Evolutionary conservation across 805 yeast species (phyloP).

Genomic region (Candida easanensis): DNA sequence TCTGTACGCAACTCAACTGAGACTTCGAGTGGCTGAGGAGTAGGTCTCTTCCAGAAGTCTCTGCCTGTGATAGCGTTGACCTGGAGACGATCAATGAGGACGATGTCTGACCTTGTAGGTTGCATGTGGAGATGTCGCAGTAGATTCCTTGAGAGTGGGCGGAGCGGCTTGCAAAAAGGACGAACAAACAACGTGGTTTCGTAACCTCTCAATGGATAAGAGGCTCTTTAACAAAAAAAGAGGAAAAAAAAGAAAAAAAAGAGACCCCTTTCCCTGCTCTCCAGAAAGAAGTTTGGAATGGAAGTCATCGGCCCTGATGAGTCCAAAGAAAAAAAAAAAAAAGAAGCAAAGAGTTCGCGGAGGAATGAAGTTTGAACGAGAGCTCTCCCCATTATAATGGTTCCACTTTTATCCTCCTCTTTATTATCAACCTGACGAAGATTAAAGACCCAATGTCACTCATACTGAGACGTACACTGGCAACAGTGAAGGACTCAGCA

Average conservation of each 20-base stretch:
- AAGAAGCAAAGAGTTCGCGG: too few relatives aligned
- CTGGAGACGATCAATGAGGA: slow-evolving; percentile 42
- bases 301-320: too few relatives aligned
- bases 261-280: too few relatives aligned
- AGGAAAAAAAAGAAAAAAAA: too few relatives aligned
- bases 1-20: slow-evolving; percentile 62
- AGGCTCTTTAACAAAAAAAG: too few relatives aligned
- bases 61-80: slow-evolving; percentile 65
- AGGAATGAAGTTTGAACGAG: too few relatives aligned
- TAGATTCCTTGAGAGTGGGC: not conserved
- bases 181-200: not conserved
- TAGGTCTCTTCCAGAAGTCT: slow-evolving; percentile 71
- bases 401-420: too few relatives aligned
- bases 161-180: not conserved
- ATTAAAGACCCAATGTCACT: slow-evolving; percentile 13
- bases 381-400: too few relatives aligned
- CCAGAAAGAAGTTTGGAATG: too few relatives aligned
- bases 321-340: too few relatives aligned
- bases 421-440: not conserved
- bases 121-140: not conserved
- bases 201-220: too few relatives aligned
- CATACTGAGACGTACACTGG: slow-evolving; percentile 24
- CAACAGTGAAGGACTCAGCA: slow-evolving; percentile 12
- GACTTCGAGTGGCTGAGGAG: slow-evolving; percentile 62
- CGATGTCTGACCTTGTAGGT: slow-evolving; percentile 16